Base-by-base conservation (phyloP, 352 stramenopile species). In the Blastocystis sp. region DNA sequence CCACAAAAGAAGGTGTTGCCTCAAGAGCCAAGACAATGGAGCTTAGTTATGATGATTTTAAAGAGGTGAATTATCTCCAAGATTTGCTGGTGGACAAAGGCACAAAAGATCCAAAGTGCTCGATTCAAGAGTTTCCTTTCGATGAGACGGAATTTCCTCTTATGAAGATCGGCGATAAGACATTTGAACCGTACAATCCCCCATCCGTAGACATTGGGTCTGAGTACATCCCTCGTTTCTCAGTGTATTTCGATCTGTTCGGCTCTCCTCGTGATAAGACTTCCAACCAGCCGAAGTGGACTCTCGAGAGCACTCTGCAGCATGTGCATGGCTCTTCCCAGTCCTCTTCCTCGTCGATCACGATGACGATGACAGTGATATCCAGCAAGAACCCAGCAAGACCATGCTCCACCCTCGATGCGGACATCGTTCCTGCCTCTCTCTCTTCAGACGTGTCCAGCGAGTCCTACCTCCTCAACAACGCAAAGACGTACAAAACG, bases 31-130 rank as follows among this genome's bases (percentile, higher is more conserved):
- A 69, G 55, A 66, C 50, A 1, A 20, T 85, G 8, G 11, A 64
- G 73, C 39, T 85, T 50, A 85, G n/a, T n/a, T 65, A 45, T 37
- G 55, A 85, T 30, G 73, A 85, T 30, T 85, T 54, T 55, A 85
- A 85, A 30, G 47, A 85, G n/a, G 73, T 85, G 6, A 54, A 66
- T 9, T 85, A 85, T 62, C 55, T 85, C 53, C 53, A 68, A 37
- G 37, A 85, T 13, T 3, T 85, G 47, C 20, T 85, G 39, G 41
- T 41, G 39, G 47, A 66, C 9, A 45, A 64, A 54, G 34, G 53
- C 9, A 0, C 6, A n/a, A 59, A 59, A 43, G 53, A 68, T 30
- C 73, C 26, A 34, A 54, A 41, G 2, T 18, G 16, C 26, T 68
- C 73, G 4, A 39, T 85, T 34, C 7, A 26, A 7, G 73, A 85